Conservation (phyloP, 768 basidiomycete species). For the Floccularia luteovirens region DNA sequence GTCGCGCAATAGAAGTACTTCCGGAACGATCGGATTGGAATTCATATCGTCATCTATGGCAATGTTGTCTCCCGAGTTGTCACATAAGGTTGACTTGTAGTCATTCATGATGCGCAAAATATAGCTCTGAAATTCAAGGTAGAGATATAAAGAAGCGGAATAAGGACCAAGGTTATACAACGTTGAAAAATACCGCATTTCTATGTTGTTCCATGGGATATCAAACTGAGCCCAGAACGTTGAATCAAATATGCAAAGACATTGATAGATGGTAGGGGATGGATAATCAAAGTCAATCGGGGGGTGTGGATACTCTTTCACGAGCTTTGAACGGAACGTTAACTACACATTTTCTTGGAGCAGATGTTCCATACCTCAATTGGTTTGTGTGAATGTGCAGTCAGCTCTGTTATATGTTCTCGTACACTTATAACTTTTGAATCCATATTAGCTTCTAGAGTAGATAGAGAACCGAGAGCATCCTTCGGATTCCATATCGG, state of each 20-base stretch:
- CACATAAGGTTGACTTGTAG: conserved; percentile 8
- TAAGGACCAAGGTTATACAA: conserved; percentile 63
- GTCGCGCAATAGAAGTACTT: conserved; percentile 23
- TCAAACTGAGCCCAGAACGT: conserved; percentile 44
- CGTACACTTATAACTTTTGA: conserved; percentile 71
- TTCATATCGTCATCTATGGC: conserved; percentile 10
- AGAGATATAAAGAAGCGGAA: conserved; percentile 67
- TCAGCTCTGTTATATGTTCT: conserved; percentile 60
- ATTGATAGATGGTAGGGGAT: conserved; percentile 31
- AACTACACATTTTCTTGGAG: not conserved
- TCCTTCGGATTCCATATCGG: conserved; percentile 79
- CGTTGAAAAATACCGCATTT: conserved; percentile 55
- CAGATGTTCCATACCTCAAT: conserved; percentile 40
- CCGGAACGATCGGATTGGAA: conserved; percentile 18
- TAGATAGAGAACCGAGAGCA: conserved; percentile 50
- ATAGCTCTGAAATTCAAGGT: conserved; percentile 48
- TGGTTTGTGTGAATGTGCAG: conserved; percentile 54
- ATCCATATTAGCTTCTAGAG: conserved; percentile 65
- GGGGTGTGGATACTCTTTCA: conserved; percentile 49
- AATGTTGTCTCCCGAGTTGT: conserved; percentile 9
- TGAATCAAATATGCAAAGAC: conserved; percentile 25
- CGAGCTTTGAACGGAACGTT: conserved; percentile 30
- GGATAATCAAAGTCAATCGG: conserved; percentile 49
- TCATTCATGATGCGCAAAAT: conserved; percentile 28
- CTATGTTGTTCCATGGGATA: conserved; percentile 54